These are phyloP conservation scores for Starmerella gropengiesseri DNA, from an alignment of 805 yeast species.

Conservation along the genomic window DNA sequence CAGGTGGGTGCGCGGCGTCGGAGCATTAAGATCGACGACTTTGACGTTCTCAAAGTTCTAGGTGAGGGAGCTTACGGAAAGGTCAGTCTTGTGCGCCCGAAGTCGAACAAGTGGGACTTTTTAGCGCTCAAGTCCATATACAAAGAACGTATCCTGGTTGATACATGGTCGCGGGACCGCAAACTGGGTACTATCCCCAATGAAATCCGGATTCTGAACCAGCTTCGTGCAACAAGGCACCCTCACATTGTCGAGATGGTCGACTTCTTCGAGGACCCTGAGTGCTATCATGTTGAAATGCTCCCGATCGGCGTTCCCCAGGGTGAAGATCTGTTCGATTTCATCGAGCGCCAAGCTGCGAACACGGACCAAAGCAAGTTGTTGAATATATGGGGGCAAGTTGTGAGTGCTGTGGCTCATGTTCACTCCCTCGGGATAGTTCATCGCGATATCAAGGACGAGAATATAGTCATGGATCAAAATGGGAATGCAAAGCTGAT, in stretches of 20 bases:
- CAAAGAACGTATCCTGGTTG: slow-evolving; percentile 86
- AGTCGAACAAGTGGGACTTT: slow-evolving; percentile 43
- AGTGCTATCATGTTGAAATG: slow-evolving; percentile 81
- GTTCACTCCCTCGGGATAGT: slow-evolving; percentile 74
- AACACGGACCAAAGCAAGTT: not conserved
- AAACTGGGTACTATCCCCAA: slow-evolving; percentile 86
- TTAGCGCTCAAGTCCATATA: slow-evolving; percentile 74
- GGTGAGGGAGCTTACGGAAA: slow-evolving; percentile 98
- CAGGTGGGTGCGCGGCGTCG: slow-evolving; percentile 59
- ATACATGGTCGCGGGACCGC: slow-evolving; percentile 94
- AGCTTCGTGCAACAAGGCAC: slow-evolving; percentile 59
- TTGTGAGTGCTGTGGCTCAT: slow-evolving; percentile 68
- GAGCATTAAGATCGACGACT: slow-evolving; percentile 61
- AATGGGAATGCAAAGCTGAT: slow-evolving; percentile 67
- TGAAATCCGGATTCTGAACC: slow-evolving; percentile 89
- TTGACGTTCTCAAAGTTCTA: slow-evolving; percentile 58
- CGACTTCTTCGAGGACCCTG: slow-evolving; percentile 87
- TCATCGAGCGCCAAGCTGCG: slow-evolving; percentile 45
- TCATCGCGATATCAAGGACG: slow-evolving; percentile 92
- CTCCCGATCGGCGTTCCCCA: slow-evolving; percentile 75
- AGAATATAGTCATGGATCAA: slow-evolving; percentile 78
- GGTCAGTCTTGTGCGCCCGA: slow-evolving; percentile 53
- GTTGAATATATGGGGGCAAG: slow-evolving; percentile 37
- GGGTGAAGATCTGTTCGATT: slow-evolving; percentile 85
- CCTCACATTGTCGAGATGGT: slow-evolving; percentile 75